phyloP scores from a whole-genome alignment of 106 monocot genomes.

The Dactylorhiza incarnata region DNA sequence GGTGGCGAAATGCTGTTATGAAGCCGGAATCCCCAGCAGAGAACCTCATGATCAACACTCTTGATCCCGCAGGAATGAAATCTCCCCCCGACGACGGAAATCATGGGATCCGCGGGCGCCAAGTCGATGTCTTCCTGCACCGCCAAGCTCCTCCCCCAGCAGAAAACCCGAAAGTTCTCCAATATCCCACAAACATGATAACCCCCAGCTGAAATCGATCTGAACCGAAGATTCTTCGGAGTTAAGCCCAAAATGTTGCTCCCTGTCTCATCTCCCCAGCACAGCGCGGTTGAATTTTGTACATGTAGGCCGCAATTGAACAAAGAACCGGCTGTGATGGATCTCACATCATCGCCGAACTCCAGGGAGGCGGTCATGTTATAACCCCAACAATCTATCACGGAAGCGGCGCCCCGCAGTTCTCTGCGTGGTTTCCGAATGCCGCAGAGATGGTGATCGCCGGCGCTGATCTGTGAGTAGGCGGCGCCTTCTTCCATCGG shows the following conservation, averaged over 20 bases:
- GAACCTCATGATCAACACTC: constrained; percentile 38
- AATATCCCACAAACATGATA: constrained; percentile 87
- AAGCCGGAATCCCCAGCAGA: constrained; percentile 85
- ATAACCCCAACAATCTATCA: constrained; percentile 97
- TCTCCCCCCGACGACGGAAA: constrained; percentile 71
- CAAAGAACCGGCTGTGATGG: constrained; percentile 74
- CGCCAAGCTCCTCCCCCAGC: constrained; percentile 82
- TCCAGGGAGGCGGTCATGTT: constrained; percentile 81
- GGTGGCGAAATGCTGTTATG: constrained; percentile 64
- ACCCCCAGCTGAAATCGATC: constrained; percentile 73
- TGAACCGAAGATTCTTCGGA: constrained; percentile 43
- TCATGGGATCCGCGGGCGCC: constrained; percentile 60
- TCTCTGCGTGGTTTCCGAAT: constrained; percentile 23
- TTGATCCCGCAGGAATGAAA: constrained; percentile 92
- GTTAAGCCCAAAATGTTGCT: constrained; percentile 44
- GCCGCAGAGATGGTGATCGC: constrained; percentile 86
- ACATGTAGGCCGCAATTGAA: constrained; percentile 86
- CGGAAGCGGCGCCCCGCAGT: constrained; percentile 2
- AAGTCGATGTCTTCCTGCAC: constrained; percentile 48
- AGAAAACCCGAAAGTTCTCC: constrained; percentile 47
- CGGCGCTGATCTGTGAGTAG: constrained; percentile 85
- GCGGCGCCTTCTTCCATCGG: constrained; percentile 55
- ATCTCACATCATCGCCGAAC: constrained; percentile 17
- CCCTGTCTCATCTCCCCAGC: constrained; percentile 93
- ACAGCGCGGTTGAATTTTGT: constrained; percentile 38